phyloP scores from a whole-genome alignment of 306 rosid genomes.

The Alnus rubra region DNA sequence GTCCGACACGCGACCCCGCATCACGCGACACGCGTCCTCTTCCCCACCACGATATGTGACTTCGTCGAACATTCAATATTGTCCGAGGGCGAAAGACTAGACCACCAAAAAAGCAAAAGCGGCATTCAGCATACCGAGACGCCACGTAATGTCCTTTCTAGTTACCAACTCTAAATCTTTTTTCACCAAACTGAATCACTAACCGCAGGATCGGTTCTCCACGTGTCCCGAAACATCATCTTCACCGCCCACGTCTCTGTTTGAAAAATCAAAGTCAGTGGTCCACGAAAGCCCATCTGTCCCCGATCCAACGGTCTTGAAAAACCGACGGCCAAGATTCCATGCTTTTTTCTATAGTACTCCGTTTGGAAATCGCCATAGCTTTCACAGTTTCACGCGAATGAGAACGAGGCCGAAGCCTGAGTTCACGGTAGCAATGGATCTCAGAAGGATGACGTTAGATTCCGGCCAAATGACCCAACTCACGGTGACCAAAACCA shows the following conservation, averaged over 20 bases:
- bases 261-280: constrained; percentile 35
- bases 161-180: constrained; percentile 3
- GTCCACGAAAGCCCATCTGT: constrained; percentile 46
- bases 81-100: constrained; percentile 13
- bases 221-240: constrained; percentile 42
- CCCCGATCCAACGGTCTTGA: constrained; percentile 14
- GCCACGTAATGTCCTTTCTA: constrained; percentile 55
- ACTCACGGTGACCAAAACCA: constrained; percentile 6
- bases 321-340: constrained; percentile 41
- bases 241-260: constrained; percentile 67
- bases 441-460: background rate
- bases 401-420: constrained; percentile 18
- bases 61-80: background rate
- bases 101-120: constrained; percentile 15
- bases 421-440: constrained; percentile 6
- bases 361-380: background rate
- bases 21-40: constrained; percentile 35
- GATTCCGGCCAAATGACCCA: constrained; percentile 24
- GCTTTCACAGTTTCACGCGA: background rate
- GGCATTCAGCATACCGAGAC: constrained; percentile 24
- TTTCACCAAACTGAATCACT: constrained; percentile 37
- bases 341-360: constrained; percentile 4
- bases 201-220: constrained; percentile 29
- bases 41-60: constrained; percentile 6
- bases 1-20: constrained; percentile 39